Evolutionary conservation across 2,329 filamentous ascomycete genomes (phyloP).

Genomic region (Rhynchosporium secalis): DNA sequence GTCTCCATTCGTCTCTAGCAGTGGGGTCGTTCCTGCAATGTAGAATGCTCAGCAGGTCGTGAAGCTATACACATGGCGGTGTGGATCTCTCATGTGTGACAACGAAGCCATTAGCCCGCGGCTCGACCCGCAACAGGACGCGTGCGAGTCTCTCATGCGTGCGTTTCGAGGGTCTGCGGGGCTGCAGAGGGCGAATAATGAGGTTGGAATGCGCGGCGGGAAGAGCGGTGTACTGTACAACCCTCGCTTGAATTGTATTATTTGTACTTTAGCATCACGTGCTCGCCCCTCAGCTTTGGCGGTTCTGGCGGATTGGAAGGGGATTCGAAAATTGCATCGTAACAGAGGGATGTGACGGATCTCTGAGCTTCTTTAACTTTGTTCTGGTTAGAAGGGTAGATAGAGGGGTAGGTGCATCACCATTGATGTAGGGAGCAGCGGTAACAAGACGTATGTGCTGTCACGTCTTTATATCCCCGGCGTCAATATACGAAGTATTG

Average conservation of each 20-base stretch:
- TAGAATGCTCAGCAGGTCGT: slow-evolving; percentile 18
- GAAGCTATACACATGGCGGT: slow-evolving; percentile 27
- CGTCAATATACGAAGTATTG: slow-evolving; percentile 3
- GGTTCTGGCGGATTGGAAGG: slow-evolving; percentile 8
- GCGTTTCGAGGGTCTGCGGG: slow-evolving; percentile 22
- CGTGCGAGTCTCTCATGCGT: slow-evolving; percentile 31
- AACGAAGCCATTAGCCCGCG: slow-evolving; percentile 30
- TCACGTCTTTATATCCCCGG: slow-evolving; percentile 14
- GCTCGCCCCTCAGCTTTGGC: slow-evolving; percentile 4
- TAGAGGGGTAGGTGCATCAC: slow-evolving; percentile 6
- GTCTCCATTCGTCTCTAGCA: slow-evolving; percentile 22
- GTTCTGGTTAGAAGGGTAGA: slow-evolving; percentile 14
- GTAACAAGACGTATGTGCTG: slow-evolving; percentile 12
- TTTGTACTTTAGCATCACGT: slow-evolving; percentile 19
- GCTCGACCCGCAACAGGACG: slow-evolving; percentile 34
- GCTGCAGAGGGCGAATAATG: slow-evolving; percentile 21
- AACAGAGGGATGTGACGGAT: slow-evolving; percentile 4
- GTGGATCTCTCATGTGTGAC: slow-evolving; percentile 30
- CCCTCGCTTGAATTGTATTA: slow-evolving; percentile 6
- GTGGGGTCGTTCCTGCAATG: slow-evolving; percentile 30
- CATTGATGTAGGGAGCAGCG: slow-evolving; percentile 9
- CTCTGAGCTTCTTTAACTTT: neutral
- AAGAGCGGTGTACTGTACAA: slow-evolving; percentile 34
- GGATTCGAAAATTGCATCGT: neutral
- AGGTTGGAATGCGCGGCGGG: slow-evolving; percentile 6